Evolutionary conservation across 2,329 filamentous ascomycete species (phyloP).

Genomic region (Neofusicoccum sp.): DNA sequence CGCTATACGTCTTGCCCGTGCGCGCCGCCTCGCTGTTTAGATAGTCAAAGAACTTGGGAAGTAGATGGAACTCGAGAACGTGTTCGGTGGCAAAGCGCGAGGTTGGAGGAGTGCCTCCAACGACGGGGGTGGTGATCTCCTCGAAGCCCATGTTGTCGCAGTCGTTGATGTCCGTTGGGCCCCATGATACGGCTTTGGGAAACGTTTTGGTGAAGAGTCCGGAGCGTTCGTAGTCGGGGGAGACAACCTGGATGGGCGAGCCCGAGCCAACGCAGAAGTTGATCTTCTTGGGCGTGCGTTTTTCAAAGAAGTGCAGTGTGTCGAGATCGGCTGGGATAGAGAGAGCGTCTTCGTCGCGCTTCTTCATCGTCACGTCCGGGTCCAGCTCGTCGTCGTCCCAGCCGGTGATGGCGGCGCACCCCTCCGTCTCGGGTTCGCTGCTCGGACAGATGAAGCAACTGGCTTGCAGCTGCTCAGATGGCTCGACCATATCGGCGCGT

Average conservation of each 20-base stretch:
- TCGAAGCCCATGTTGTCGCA: not conserved
- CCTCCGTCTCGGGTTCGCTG: not conserved
- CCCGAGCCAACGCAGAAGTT: not conserved
- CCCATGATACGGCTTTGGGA: not conserved
- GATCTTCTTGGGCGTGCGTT: not conserved
- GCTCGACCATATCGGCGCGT: not conserved
- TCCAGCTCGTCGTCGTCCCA: not conserved
- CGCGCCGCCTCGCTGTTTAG: not conserved
- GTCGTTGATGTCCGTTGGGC: not conserved
- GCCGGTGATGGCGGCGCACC: not conserved
- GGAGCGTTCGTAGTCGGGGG: not conserved
- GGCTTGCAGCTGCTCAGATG: not conserved
- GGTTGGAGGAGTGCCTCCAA: not conserved
- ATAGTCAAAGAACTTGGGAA: not conserved
- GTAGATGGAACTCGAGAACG: not conserved
- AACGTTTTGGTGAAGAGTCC: not conserved
- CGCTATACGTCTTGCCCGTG: not conserved
- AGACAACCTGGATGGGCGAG: not conserved
- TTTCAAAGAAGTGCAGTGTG: not conserved
- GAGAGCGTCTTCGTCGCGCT: not conserved
- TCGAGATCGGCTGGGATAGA: not conserved
- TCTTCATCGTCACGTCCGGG: not conserved
- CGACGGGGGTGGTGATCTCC: not conserved
- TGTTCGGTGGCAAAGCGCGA: not conserved
- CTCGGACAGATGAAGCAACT: not conserved